Evolutionary conservation across 2,329 filamentous ascomycete genomes (phyloP).

Genomic region (Pseudonectria buxi): DNA sequence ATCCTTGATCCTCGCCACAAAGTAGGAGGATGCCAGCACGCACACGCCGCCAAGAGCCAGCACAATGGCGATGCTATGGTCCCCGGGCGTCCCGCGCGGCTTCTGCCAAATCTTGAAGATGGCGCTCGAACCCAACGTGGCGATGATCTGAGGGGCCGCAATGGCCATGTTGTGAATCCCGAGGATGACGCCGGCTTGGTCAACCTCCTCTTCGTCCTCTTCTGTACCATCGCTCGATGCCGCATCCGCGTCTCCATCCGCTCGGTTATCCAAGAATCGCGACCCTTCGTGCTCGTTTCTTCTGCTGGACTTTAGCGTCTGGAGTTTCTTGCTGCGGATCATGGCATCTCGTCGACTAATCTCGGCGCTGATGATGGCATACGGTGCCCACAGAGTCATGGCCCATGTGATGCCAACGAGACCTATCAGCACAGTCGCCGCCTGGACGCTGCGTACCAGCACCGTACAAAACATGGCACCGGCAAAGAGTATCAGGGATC

Average conservation of each 20-base stretch:
- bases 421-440: conserved; percentile 70
- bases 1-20: conserved; percentile 63
- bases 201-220: conserved; percentile 52
- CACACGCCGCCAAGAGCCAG: conserved; percentile 76
- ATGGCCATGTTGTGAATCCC: conserved; percentile 96
- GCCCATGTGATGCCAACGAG: conserved; percentile 89
- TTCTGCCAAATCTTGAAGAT: conserved; percentile 86
- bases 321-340: conserved; percentile 33
- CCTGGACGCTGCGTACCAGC: conserved; percentile 62
- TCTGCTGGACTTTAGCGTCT: conserved; percentile 10
- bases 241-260: conserved; percentile 4
- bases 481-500: conserved; percentile 79
- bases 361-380: conserved; percentile 89
- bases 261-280: conserved; percentile 7
- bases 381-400: conserved; percentile 88
- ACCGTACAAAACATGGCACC: conserved; percentile 77
- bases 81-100: conserved; percentile 73
- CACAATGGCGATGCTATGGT: conserved; percentile 82
- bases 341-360: conserved; percentile 72
- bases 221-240: conserved; percentile 20
- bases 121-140: conserved; percentile 74
- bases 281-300: conserved; percentile 5
- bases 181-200: conserved; percentile 83
- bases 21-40: conserved; percentile 68
- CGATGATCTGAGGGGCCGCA: conserved; percentile 83